Evolutionary conservation across 176 grass and related monocot species (phyloP), one percentile per base, ranked within the genome.

Genomic region (Poa annua): DNA sequence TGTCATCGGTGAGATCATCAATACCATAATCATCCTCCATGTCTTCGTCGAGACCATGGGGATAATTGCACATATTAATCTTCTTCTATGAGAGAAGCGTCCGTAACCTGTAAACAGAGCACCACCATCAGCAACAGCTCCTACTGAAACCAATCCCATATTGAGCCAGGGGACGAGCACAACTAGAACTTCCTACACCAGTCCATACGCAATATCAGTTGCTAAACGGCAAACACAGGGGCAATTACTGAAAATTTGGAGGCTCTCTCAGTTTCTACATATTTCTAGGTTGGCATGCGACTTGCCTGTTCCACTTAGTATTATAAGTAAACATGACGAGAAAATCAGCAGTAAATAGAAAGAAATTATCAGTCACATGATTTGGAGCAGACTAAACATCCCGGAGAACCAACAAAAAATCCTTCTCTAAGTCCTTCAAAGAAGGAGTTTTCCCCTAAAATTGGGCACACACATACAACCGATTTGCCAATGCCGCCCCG

Each of bases 1-100:
- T 92, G 82, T 91, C 88, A 71, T 91, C 86, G n/a, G 60, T 5
- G 5, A 63, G 60, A 32, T 32, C 60, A 63, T 63, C 12, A 63
- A 32, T 15, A 63, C 11, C 60, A 32, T 63, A 63, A 63, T 32
- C 60, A 32, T 63, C 60, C 44, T 77, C 91, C 86, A 84, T 89
- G 41, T 94, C 94, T 73, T 94, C 92, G 6, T 90, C 25, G 77
- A 91, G 65, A 61, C 85, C 79, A 15, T 74, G 81, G 20, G 70
- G 84, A 80, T 97, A 88, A 25, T 74, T 77, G 16, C 70, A 87
- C 95, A 97, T 94, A 32, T 92, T 45, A 62, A 66, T 91, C 80
- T 83, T 75, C 57, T 10, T 34, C 24, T 69, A 75, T 15, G 29
- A 63, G 36, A 42, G 61, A 63, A 54, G 29, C 16, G 54, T 22